Conservation (phyloP, 371 early-diverging fungal species). For the Saksenaea vasiformis region DNA sequence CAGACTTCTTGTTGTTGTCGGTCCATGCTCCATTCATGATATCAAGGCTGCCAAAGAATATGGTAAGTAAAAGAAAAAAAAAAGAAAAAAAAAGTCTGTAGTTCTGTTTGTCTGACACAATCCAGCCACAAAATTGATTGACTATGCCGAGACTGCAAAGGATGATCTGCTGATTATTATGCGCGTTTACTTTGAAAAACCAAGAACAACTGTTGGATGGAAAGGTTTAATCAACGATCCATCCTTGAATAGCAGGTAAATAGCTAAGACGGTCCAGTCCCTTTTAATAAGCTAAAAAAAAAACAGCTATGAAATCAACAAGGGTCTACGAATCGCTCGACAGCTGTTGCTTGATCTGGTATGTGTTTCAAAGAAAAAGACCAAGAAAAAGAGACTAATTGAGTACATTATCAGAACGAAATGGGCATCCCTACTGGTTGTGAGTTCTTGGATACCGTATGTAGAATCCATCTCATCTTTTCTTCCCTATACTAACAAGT, state of each 20-base stretch:
- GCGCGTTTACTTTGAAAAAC: conserved; percentile 96
- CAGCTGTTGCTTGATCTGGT: conserved; percentile 69
- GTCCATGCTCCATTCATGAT: conserved; percentile 94
- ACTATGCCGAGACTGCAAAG: conserved; percentile 56
- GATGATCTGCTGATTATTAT: conserved; percentile 84
- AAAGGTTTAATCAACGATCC: conserved; percentile 89
- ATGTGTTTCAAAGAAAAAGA: conserved; percentile 3
- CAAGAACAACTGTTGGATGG: conserved; percentile 94
- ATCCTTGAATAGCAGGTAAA: conserved; percentile 56
- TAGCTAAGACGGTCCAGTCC: neutral
- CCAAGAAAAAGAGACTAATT: conserved; percentile 1
- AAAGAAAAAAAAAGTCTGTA: neutral
- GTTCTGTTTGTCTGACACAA: neutral
- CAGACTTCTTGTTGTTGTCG: conserved; percentile 78
- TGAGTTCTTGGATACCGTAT: conserved; percentile 81
- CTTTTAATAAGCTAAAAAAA: no score
- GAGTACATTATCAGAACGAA: conserved; percentile 47
- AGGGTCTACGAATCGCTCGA: conserved; percentile 84
- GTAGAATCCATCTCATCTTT: neutral
- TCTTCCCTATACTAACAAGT: neutral
- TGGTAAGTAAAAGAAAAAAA: conserved; percentile 43
- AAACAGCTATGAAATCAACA: conserved; percentile 81
- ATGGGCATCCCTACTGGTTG: conserved; percentile 83
- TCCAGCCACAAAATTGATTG: conserved; percentile 50
- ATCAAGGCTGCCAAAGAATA: conserved; percentile 86